These are phyloP conservation scores for Cyclocybe aegerita DNA, from an alignment of 768 basidiomycete species.

Conservation along the genomic window DNA sequence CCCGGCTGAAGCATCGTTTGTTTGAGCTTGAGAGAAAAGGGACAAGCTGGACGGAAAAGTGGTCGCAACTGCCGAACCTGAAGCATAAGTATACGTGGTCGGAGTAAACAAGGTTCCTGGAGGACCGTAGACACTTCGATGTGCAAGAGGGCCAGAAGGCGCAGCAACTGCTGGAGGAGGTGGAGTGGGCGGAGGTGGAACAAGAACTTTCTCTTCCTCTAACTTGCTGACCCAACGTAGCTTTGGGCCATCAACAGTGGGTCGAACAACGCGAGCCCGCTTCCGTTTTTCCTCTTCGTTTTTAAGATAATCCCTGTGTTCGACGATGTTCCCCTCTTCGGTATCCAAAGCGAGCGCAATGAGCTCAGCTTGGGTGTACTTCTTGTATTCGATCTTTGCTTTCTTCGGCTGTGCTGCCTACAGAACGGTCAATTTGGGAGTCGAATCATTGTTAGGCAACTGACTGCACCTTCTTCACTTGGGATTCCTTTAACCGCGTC, in stretches of 20 bases:
- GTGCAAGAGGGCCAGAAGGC: conserved; percentile 6
- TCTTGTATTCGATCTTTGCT: conserved; percentile 46
- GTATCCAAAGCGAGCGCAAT: conserved; percentile 82
- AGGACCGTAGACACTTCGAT: conserved; percentile 23
- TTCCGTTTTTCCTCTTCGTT: conserved; percentile 82
- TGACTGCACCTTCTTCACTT: conserved; percentile 55
- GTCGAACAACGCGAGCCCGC: conserved; percentile 61
- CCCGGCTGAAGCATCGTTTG: conserved; percentile 9
- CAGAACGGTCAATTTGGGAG: background rate
- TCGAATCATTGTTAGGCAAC: background rate
- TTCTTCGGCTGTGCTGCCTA: conserved; percentile 68
- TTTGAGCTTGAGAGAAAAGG: background rate
- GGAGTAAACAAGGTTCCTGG: conserved; percentile 23
- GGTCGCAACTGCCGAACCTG: conserved; percentile 16
- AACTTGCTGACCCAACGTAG: conserved; percentile 68
- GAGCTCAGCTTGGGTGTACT: conserved; percentile 78
- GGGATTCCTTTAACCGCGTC: conserved; percentile 60
- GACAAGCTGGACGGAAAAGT: conserved; percentile 10
- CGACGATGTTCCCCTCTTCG: conserved; percentile 80
- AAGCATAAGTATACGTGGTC: conserved; percentile 21
- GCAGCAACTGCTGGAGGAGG: conserved; percentile 16
- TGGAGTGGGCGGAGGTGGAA: conserved; percentile 28
- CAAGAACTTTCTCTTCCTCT: conserved; percentile 55
- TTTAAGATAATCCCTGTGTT: conserved; percentile 77
- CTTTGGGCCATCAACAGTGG: conserved; percentile 62